Conservation (phyloP, 805 yeast genomes). For the Saturnispora dispora region DNA sequence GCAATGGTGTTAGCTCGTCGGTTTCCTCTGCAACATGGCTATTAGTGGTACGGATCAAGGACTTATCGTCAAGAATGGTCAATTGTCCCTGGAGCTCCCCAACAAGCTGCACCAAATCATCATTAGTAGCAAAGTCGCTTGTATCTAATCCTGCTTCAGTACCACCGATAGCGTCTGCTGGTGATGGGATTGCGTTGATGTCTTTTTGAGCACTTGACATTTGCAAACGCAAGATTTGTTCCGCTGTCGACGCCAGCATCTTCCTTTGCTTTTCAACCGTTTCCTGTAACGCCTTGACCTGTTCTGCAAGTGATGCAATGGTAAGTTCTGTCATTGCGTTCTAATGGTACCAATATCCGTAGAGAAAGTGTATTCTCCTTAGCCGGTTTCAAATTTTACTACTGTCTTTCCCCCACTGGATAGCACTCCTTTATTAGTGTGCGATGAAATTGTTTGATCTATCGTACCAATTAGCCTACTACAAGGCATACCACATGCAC, state of each 20-base stretch:
- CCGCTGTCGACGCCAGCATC: slow-evolving; percentile 68
- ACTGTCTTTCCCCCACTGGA: neutral
- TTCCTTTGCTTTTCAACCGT: slow-evolving; percentile 56
- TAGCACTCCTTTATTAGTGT: neutral
- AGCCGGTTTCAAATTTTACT: neutral
- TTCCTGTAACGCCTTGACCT: slow-evolving; percentile 31
- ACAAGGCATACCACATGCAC: slow-evolving; percentile 32
- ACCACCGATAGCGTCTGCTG: slow-evolving; percentile 9
- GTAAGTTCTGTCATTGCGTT: slow-evolving; percentile 5
- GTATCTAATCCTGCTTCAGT: slow-evolving; percentile 27
- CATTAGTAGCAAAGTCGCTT: slow-evolving; percentile 63
- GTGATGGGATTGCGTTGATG: slow-evolving; percentile 17
- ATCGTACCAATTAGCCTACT: slow-evolving; percentile 50
- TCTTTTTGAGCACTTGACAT: slow-evolving; percentile 38
- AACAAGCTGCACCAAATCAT: slow-evolving; percentile 78
- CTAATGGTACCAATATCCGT: too few species aligned
- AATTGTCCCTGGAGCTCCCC: slow-evolving; percentile 86
- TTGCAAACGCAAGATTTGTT: slow-evolving; percentile 64
- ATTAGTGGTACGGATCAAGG: slow-evolving; percentile 62
- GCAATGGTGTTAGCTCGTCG: slow-evolving; percentile 53
- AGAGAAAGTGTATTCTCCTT: neutral
- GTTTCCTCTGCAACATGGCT: slow-evolving; percentile 35
- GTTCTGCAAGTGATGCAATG: slow-evolving; percentile 37
- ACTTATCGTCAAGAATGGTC: slow-evolving; percentile 67
- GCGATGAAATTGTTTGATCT: slow-evolving; percentile 27